phyloP scores from a whole-genome alignment of 139 green algal genomes.

The Tetradesmus lagerheimii region DNA sequence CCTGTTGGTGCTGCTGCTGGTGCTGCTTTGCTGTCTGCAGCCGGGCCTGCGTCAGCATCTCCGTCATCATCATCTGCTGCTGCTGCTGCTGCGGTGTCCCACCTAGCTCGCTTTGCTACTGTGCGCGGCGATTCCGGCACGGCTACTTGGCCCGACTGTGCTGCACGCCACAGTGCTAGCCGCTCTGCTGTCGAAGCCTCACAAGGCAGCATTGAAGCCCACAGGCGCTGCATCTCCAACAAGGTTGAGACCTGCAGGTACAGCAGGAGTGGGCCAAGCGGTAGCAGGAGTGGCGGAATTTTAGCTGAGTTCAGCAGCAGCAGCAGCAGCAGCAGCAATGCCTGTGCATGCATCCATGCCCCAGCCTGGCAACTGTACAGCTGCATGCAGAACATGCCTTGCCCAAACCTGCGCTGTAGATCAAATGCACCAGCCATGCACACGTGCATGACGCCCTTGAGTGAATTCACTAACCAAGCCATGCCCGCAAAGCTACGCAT shows the following conservation, averaged over 20 bases:
- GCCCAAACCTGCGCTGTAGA: no score
- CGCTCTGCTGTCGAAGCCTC: conserved; percentile 4
- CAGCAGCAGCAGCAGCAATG: background rate
- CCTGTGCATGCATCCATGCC: no score
- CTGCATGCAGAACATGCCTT: no score
- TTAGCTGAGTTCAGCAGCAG: background rate
- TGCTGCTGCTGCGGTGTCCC: background rate
- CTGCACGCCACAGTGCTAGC: background rate
- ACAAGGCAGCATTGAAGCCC: background rate
- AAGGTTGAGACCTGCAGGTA: background rate
- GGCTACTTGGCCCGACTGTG: background rate
- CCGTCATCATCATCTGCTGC: background rate
- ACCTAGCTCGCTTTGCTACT: background rate
- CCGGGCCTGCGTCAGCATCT: background rate
- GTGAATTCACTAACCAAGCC: no score
- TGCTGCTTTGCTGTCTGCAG: background rate
- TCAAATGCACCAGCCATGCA: no score
- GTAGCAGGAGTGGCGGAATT: background rate
- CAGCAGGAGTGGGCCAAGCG: background rate
- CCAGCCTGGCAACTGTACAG: no score
- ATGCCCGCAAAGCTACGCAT: no score
- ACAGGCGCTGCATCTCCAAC: conserved; percentile 14
- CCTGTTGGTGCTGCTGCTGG: background rate
- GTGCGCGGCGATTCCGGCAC: background rate
- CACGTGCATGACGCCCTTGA: no score